phyloP scores from a whole-genome alignment of 129 eudicot species.

The Chrysanthemum lavandulifolium region DNA sequence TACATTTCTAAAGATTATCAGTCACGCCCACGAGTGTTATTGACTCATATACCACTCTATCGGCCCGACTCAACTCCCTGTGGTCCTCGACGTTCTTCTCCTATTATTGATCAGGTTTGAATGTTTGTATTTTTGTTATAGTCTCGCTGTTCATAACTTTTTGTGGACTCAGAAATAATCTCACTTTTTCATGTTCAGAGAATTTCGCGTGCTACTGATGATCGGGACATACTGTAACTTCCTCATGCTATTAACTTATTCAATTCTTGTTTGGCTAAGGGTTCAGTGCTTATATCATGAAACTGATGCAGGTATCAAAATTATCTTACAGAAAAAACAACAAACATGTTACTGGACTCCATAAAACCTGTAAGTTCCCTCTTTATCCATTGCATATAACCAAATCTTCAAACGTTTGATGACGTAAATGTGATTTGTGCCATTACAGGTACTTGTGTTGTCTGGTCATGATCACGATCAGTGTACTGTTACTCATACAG shows the following conservation, averaged over 20 bases:
- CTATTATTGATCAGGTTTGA: constrained; percentile 74
- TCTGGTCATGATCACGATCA: constrained; percentile 99
- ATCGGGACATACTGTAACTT: constrained; percentile 61
- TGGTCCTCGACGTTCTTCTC: constrained; percentile 78
- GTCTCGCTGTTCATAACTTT: constrained; percentile 14
- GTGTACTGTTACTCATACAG: constrained; percentile 68
- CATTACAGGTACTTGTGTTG: constrained; percentile 65
- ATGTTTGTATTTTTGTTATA: neutral
- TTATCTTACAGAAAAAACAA: constrained; percentile 58
- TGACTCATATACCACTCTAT: constrained; percentile 90
- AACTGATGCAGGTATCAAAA: constrained; percentile 75
- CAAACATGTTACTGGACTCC: constrained; percentile 56
- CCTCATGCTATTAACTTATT: constrained; percentile 14
- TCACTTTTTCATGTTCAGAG: constrained; percentile 58
- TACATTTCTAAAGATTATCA: constrained; percentile 37
- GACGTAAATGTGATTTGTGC: constrained; percentile 13
- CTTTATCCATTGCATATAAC: constrained; percentile 16
- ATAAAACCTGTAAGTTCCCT: constrained; percentile 70
- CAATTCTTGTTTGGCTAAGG: neutral
- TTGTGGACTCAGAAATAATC: constrained; percentile 14
- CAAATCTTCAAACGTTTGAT: constrained; percentile 12
- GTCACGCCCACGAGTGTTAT: constrained; percentile 63
- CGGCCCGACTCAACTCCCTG: constrained; percentile 86
- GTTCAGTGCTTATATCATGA: constrained; percentile 15
- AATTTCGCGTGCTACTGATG: constrained; percentile 41